phyloP scores from a whole-genome alignment of 2,329 filamentous ascomycete species.

The Apiospora hydei region DNA sequence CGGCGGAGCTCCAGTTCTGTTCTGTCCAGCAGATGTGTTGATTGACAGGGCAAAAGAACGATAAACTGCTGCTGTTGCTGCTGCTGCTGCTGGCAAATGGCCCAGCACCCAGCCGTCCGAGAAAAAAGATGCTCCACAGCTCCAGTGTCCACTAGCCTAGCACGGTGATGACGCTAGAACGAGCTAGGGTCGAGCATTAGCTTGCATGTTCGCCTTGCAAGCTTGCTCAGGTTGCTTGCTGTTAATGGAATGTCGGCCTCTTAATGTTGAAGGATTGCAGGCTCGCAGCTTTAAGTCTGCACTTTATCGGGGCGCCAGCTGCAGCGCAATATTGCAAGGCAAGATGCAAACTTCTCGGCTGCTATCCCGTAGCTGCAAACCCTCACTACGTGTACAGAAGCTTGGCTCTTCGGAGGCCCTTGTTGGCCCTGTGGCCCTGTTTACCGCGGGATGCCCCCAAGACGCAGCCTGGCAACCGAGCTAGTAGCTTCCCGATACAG shows the following conservation, averaged over 20 bases:
- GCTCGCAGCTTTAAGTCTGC: background rate
- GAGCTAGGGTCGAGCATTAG: conserved; percentile 16
- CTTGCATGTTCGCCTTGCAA: conserved; percentile 16
- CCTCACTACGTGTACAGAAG: background rate
- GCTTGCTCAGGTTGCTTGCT: background rate
- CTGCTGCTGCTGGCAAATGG: background rate
- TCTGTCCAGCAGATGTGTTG: conserved; percentile 7
- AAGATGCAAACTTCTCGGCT: background rate
- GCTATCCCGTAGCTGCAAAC: background rate
- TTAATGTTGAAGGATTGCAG: background rate
- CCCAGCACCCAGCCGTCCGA: conserved; percentile 3
- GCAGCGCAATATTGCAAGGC: background rate
- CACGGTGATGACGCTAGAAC: conserved; percentile 19
- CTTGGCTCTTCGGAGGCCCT: background rate
- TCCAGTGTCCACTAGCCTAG: conserved; percentile 1
- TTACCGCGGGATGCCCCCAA: background rate
- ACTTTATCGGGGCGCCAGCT: background rate
- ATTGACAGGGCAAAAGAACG: conserved; percentile 13
- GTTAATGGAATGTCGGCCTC: background rate
- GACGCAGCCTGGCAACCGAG: background rate
- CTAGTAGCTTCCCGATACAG: conserved; percentile 3
- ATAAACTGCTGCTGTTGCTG: conserved; percentile 10
- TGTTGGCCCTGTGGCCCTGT: background rate
- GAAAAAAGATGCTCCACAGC: background rate
- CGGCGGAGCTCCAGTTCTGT: conserved; percentile 7